phyloP scores from a whole-genome alignment of 495 filamentous ascomycete genomes.

The Talaromyces trachyspermus region DNA sequence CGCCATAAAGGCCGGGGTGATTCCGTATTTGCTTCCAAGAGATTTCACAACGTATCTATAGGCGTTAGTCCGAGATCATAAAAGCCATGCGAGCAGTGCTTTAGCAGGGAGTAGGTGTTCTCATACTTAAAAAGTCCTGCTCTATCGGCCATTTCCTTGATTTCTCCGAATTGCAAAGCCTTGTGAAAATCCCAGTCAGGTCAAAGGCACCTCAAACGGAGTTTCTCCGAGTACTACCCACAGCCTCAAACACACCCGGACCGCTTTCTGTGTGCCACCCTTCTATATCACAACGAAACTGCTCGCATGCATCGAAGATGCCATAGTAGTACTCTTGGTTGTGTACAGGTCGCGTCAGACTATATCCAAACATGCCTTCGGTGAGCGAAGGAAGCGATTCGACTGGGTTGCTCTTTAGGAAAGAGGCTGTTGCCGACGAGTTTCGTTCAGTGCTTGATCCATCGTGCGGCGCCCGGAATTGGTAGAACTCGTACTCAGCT shows the following conservation, averaged over 20 bases:
- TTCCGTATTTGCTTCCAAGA: constrained; percentile 74
- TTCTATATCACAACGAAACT: constrained; percentile 79
- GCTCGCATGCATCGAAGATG: constrained; percentile 73
- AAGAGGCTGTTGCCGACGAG: constrained; percentile 64
- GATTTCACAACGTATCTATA: constrained; percentile 75
- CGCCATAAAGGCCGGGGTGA: constrained; percentile 98
- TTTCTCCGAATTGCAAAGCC: constrained; percentile 79
- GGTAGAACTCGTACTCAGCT: constrained; percentile 98
- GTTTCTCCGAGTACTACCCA: constrained; percentile 21
- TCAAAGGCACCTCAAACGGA: background rate
- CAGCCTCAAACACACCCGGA: constrained; percentile 93
- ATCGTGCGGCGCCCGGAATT: constrained; percentile 64
- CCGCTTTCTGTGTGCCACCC: constrained; percentile 98
- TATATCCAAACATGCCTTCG: constrained; percentile 98
- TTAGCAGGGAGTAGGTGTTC: background rate
- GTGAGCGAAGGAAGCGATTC: constrained; percentile 69
- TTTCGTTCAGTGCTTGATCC: constrained; percentile 45
- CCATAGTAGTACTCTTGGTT: constrained; percentile 94
- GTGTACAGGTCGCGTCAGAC: constrained; percentile 81
- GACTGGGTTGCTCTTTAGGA: constrained; percentile 64
- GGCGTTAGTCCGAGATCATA: background rate
- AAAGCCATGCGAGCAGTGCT: background rate
- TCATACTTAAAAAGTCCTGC: constrained; percentile 84
- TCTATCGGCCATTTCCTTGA: constrained; percentile 80
- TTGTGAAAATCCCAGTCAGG: constrained; percentile 17